Conservation (phyloP, 345 rosid genomes). For the Theobroma cacao region DNA sequence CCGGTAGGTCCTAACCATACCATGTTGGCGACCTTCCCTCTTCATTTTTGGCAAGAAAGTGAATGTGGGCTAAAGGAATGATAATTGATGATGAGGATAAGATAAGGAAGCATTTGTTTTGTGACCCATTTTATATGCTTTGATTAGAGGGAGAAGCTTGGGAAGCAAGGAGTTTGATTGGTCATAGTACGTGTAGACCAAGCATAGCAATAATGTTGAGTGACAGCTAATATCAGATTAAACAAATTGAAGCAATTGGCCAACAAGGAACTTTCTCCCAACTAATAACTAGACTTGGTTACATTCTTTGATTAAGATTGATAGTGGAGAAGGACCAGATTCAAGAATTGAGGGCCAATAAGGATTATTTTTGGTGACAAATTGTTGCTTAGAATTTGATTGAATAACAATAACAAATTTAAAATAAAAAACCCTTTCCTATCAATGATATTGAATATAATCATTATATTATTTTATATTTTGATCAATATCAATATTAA, state of each 20-base stretch:
- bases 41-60: conserved; percentile 35
- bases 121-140: background rate
- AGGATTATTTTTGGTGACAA: too few species aligned
- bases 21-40: conserved; percentile 76
- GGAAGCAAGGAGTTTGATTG: conserved; percentile 25
- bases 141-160: conserved; percentile 8
- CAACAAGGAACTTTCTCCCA: background rate
- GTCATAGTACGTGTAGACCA: conserved; percentile 24
- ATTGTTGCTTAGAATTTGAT: too few species aligned
- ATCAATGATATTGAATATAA: too few species aligned
- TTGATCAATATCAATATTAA: background rate
- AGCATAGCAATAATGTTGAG: background rate
- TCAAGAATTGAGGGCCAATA: too few species aligned
- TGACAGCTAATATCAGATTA: background rate
- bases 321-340: too few species aligned
- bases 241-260: background rate
- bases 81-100: background rate
- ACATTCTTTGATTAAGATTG: too few species aligned
- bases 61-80: conserved; percentile 4
- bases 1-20: conserved; percentile 52
- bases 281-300: background rate
- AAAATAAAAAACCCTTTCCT: too few species aligned
- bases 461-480: too few species aligned
- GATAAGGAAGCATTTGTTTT: background rate
- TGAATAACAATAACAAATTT: too few species aligned